Evolutionary conservation across 352 stramenopile species (phyloP).

Genomic region (Phytophthora cactorum): DNA sequence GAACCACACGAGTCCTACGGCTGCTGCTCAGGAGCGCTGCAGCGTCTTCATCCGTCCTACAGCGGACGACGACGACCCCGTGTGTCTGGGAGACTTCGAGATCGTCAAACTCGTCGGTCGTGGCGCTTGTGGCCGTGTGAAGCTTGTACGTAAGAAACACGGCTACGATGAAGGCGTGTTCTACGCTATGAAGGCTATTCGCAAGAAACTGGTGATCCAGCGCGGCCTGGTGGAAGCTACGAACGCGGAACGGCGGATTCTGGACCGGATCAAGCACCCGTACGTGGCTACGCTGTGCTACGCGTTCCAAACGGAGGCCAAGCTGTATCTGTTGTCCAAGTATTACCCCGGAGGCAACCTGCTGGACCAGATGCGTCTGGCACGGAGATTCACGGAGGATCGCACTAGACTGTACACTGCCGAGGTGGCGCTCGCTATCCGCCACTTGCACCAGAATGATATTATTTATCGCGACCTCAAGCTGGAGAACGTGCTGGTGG

Average conservation of each 20-base stretch:
- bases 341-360: slow-evolving; percentile 98
- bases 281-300: slow-evolving; percentile 97
- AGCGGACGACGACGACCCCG: slow-evolving; percentile 56
- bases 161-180: slow-evolving; percentile 80
- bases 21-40: slow-evolving; percentile 48
- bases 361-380: slow-evolving; percentile 91
- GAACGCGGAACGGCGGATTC: slow-evolving; percentile 89
- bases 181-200: slow-evolving; percentile 89
- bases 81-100: slow-evolving; percentile 93
- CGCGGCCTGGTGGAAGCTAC: slow-evolving; percentile 91
- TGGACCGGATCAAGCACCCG: slow-evolving; percentile 94
- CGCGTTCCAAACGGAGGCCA: slow-evolving; percentile 91
- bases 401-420: slow-evolving; percentile 96
- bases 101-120: slow-evolving; percentile 98
- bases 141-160: slow-evolving; percentile 90
- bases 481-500: slow-evolving; percentile 98
- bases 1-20: slow-evolving; percentile 65
- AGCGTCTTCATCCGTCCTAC: slow-evolving; percentile 83
- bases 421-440: slow-evolving; percentile 96
- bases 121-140: slow-evolving; percentile 87
- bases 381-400: slow-evolving; percentile 92
- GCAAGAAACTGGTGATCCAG: slow-evolving; percentile 89
- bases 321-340: slow-evolving; percentile 92
- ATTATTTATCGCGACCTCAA: slow-evolving; percentile 99
- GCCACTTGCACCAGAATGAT: slow-evolving; percentile 92